A percentile compares a stretch with the other conserved stretches of the same genome.
phyloP scores from a whole-genome alignment of 2,329 filamentous ascomycete genomes.

The Pseudocercospora musae region DNA sequence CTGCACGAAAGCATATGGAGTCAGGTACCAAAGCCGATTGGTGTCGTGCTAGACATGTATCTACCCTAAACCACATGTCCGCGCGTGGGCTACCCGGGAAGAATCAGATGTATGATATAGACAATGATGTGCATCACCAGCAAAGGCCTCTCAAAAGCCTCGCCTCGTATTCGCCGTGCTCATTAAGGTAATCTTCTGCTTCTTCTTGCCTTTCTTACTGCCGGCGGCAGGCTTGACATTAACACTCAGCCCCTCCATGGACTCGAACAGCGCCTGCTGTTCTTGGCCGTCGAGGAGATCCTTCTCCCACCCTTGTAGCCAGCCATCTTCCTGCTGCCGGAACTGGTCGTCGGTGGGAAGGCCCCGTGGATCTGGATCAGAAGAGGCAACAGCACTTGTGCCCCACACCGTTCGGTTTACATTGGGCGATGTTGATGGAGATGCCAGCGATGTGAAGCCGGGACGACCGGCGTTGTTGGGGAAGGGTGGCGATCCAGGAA shows the following conservation, averaged over 20 bases:
- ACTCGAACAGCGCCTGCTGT: conserved; percentile 25
- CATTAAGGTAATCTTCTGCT: conserved; percentile 67
- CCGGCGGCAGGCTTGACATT: conserved; percentile 47
- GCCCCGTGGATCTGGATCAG: conserved; percentile 47
- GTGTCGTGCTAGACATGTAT: no score
- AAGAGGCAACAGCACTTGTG: conserved; percentile 65
- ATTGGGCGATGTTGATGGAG: conserved; percentile 76
- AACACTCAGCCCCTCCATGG: conserved; percentile 19
- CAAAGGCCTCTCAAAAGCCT: neutral
- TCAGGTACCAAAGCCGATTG: conserved; percentile 1
- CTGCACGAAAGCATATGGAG: neutral
- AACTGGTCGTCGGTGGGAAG: conserved; percentile 38
- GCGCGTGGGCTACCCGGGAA: neutral
- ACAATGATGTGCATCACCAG: neutral
- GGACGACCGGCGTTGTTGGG: conserved; percentile 56
- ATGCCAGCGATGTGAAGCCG: conserved; percentile 67
- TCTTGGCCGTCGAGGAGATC: conserved; percentile 68
- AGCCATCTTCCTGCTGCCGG: conserved; percentile 66
- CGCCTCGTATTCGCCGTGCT: conserved; percentile 50
- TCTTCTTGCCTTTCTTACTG: conserved; percentile 59
- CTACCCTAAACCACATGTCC: neutral
- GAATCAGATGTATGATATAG: neutral
- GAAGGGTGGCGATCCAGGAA: conserved; percentile 42
- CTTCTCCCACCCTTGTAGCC: conserved; percentile 80
- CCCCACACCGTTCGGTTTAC: conserved; percentile 85